Base-by-base conservation (phyloP, 257 asterid species). In the Solanum microdontum region DNA sequence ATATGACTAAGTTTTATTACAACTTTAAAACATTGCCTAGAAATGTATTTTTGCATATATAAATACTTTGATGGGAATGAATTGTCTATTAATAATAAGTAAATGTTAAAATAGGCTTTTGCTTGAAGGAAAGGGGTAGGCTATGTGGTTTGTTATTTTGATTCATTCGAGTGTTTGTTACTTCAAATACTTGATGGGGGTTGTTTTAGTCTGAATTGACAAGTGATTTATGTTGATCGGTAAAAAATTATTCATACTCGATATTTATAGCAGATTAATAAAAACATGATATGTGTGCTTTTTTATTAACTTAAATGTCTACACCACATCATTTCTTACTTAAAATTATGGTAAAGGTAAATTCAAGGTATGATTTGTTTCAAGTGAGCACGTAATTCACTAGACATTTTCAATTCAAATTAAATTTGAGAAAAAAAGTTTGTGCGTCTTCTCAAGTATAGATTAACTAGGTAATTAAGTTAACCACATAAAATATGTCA, bases 151-250 rank as follows among this genome's bases (percentile, higher is more conserved):
- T 84, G 91, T 87, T 90, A 87, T 2, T 26, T 43, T 85, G 91
- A 80, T 91, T 86, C 89, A 87, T 87, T 86, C 93, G 83, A 87
- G 90, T 88, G 86, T 86, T 75, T 83, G 87, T 72, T 34, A 90
- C 93, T 87, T 90, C 79, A 37, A 64, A 87, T 62, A 55, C 79
- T 45, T 80, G 40, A 72, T 75, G 58, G 90, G 72, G 82, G 86
- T 48, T 36, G 39, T 84, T 88, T 86, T 45, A 68, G 82, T 86
- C 86, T 69, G 76, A 86, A 86, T 77, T 40, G 60, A n/a, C 55
- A 11, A 73, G 82, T 73, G 13, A 12, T 68, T 68, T 68, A 33
- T 6, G 23, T 68, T 33, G 7, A 21, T 12, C 12, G 7, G 3
- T 14, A 70, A 70, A 30, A 15, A 30, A 7, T 14, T 70, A 70